Base-by-base conservation (phyloP, 371 early-diverging fungal genomes). In the Dinochytrium kinnereticum region DNA sequence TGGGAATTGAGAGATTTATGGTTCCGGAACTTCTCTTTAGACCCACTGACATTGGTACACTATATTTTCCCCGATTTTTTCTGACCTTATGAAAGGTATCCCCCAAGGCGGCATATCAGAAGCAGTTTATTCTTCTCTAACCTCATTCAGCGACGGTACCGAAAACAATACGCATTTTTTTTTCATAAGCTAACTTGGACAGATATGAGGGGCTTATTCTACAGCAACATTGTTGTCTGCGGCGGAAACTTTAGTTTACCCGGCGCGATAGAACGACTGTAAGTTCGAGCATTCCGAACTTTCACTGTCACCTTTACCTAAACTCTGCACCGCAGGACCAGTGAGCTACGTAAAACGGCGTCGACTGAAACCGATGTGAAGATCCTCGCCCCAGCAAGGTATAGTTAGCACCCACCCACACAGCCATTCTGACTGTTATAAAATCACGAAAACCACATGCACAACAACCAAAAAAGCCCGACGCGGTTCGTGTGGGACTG, bases 1-100 rank as follows among this genome's bases (percentile, higher is more conserved):
- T 95, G 90, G 90, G 91, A 70, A 92, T 92, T 71, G 95, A 95
- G 77, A 87, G 95, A 33, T 93, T 95, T 69, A 91, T 91, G 67
- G 87, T 95, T 13, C 94, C 95, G 0, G 95, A 95, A 74, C 85
- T 93, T 26, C 82, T 95, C 30, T 93, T 95, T 77, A 82, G 91
- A 75, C 95, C 95, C 0, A 86, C 90, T 0, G 94, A 95, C 77
- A 91, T 94, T 68, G 93, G 94, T 82, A 70, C 19, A 7, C 7
- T 13, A 7, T 19, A 44, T 19, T 19, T 19, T 44, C 44, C 13
- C 26, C 55, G 17, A 21, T 53, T 53, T 53, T 26, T 13, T 53
- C 55, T 49, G 34, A 53, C 2, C 36, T 59, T 36, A 40, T 44
- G 50, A 17, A 69, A 84, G 88, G 86, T 5, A 86, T 95, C 72